Base-by-base conservation (phyloP, 345 rosid genomes). In the Brassica nigra region DNA sequence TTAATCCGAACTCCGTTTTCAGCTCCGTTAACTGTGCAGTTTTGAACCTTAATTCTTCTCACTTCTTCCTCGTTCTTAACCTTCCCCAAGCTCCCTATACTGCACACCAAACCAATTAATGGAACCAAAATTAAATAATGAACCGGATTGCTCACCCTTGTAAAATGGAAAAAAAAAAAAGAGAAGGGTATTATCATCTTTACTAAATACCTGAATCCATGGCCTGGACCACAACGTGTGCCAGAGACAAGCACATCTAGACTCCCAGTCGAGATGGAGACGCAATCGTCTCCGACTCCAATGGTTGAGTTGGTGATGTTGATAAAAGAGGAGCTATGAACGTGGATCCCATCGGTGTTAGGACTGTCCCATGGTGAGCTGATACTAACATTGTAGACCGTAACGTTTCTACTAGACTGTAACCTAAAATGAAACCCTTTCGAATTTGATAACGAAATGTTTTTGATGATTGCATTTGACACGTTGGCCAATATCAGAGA, bases 51-150 rank as follows among this genome's bases (percentile, higher is more conserved):
- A 33, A 89, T 27, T 7, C 87, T 86, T 0, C 23, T 7, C 1
- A 88, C 68, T 65, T 33, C 86, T 11, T 71, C 64, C 54, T 89
- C 89, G 2, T 54, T 7, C 3, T 27, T 1, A 20, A 23, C 71
- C 71, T 54, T 81, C 31, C 91, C 93, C 0, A 89, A 78, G 65
- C 91, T 89, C 2, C 89, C 91, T 0, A 88, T 28, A 16, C 90
- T 88, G 31, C 62, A 23, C 59, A 14, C 39, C 61, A 29, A 14
- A 47, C 29, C 28, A 27, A 5, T 12, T 9, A 27, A 42, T 42
- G 49, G 49, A 42, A 42, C 49, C 49, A 42, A 10, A 42, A 42
- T 10, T 42, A 42, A 10, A 10, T 1, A 42, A 42, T 10, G 49
- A 42, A 42, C 49, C 2, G 14, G 49, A 42, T 42, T 42, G 14